phyloP scores from a whole-genome alignment of 2,329 filamentous ascomycete genomes.

The Zymoseptoria passerinii region DNA sequence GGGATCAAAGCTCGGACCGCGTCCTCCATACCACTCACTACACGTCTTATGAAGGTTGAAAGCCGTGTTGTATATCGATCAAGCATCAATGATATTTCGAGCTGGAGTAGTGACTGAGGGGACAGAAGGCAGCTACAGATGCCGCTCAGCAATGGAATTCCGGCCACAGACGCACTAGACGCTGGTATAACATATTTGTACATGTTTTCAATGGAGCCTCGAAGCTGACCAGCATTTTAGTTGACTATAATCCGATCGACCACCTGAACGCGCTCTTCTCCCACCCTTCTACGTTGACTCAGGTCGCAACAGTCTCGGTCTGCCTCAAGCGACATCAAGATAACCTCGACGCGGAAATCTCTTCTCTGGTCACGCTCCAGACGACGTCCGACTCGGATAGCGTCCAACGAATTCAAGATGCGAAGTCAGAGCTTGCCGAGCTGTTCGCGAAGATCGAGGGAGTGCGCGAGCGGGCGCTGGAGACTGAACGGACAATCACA shows the following conservation, averaged over 20 bases:
- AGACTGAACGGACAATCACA: slow-evolving; percentile 92
- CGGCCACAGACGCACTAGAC: slow-evolving; percentile 14
- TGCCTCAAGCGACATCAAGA: slow-evolving; percentile 68
- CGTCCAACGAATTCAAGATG: slow-evolving; percentile 82
- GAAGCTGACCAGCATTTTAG: slow-evolving; percentile 31
- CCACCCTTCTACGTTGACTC: slow-evolving; percentile 74
- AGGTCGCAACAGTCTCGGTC: slow-evolving; percentile 64
- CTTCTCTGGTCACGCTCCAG: slow-evolving; percentile 62
- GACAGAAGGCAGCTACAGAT: neutral
- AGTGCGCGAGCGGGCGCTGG: slow-evolving; percentile 77
- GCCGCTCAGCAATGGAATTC: slow-evolving; percentile 7
- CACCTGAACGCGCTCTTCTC: slow-evolving; percentile 92
- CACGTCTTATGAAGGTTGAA: neutral
- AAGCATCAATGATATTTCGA: neutral
- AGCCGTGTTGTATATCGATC: neutral
- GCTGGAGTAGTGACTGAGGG: neutral
- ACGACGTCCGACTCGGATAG: slow-evolving; percentile 79
- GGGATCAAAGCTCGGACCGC: neutral
- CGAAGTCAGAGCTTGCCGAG: slow-evolving; percentile 78
- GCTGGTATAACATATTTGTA: slow-evolving; percentile 10
- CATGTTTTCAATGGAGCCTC: neutral
- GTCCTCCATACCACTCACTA: neutral
- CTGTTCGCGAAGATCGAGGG: slow-evolving; percentile 93
- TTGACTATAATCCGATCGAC: slow-evolving; percentile 83
- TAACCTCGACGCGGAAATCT: slow-evolving; percentile 73